Evolutionary conservation across 148 eudicot species (phyloP), one percentile per base, ranked within the genome.

Genomic region (Arctostaphylos glauca): DNA sequence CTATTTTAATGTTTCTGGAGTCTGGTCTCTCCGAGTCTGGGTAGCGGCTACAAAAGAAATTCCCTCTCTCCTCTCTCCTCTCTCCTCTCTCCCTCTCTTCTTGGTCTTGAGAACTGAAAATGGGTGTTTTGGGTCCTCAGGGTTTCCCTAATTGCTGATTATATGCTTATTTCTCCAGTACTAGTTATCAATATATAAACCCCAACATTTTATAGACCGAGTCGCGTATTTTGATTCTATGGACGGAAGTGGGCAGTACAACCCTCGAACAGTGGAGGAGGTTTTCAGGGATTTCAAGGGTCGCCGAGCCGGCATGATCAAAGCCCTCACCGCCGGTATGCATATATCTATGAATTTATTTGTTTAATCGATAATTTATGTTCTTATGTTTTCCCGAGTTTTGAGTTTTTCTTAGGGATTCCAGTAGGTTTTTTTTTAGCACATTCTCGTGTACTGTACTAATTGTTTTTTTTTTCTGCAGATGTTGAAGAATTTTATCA

Each of bases 401-500:
- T 53, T 47, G 46, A 31, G 43, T 50, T 83, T 77, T n/a, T n/a
- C n/a, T n/a, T 54, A 50, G 68, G 77, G 81, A 56, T 67, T 68
- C 78, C 13, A 5, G 7, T 52, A 66, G 48, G 19, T 50, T 43
- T 19, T 23, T 66, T 4, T 64, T 58, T 47, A 13, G 21, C 53
- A 31, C 78, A 74, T 82, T 59, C 31, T 76, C 15, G 47, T 58
- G 50, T 47, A 52, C 31, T 72, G 2, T 14, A 6, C 14, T 49
- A 7, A 15, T 47, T 31, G 38, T 72, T 79, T 8, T 38, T 9
- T 12, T 67, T 67, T 74, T 75, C 25, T 81, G 86, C 89, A 88
- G 92, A 90, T 80, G 89, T 86, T 62, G 86, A 86, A 80, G 89
- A 86, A 49, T 90, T 90, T 73, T 88, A 76, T 77, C 90, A 86